A percentile compares a stretch with the other conserved stretches of the same genome.
These are phyloP conservation scores for Fraxinus cuspidata DNA, from an alignment of 257 asterid species.

Conservation along the genomic window DNA sequence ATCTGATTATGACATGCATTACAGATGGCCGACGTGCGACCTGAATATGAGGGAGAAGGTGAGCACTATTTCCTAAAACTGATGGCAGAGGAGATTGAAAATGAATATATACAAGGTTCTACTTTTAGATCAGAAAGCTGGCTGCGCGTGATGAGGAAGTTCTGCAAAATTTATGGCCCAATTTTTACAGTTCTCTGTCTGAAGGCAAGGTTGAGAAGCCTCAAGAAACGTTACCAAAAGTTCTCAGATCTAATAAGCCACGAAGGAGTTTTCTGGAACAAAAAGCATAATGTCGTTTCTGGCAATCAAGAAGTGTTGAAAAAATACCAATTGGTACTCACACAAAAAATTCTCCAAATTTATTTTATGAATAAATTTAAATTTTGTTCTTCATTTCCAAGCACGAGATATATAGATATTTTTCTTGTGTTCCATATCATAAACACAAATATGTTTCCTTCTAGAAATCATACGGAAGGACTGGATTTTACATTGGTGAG, in stretches of 20 bases:
- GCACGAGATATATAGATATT: not conserved
- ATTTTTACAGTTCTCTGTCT: not conserved
- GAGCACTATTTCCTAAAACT: conserved; percentile 14
- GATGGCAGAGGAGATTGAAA: conserved; percentile 19
- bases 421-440: not conserved
- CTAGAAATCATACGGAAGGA: conserved; percentile 23
- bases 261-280: conserved; percentile 35
- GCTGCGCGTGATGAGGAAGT: not conserved
- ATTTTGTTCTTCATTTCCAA: conserved; percentile 24
- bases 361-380: not conserved
- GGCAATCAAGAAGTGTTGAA: conserved; percentile 31
- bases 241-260: conserved; percentile 13
- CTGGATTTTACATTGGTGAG: conserved; percentile 29
- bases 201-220: conserved; percentile 12
- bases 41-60: not conserved
- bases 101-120: conserved; percentile 12
- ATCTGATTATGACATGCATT: not conserved
- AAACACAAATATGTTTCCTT: conserved; percentile 22
- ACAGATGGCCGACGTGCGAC: conserved; percentile 13
- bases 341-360: not conserved
- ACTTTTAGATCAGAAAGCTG: conserved; percentile 25
- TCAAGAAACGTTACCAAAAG: conserved; percentile 6
- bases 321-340: conserved; percentile 29
- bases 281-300: conserved; percentile 29
- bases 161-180: conserved; percentile 7